Base-by-base conservation (phyloP, 441 rosid genomes). In the Arabidopsis hybrid region DNA sequence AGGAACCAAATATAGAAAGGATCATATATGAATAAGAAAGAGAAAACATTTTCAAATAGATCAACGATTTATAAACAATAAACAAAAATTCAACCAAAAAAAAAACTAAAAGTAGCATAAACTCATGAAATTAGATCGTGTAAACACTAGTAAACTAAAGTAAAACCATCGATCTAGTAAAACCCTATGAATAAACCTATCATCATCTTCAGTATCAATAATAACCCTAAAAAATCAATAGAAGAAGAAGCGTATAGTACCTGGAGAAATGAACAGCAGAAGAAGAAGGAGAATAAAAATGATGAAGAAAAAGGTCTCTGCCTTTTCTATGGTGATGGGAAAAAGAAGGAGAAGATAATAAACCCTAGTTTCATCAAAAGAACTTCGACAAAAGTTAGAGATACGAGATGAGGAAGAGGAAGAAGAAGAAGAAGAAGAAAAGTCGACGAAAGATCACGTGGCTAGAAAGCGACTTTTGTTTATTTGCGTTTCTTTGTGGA, bases 361-460 rank as follows among this genome's bases (percentile, higher is more conserved):
- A 73, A 68, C 78, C 81, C 78, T 63, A 73, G 57, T 29, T 61
- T 73, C 81, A 73, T 62, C 21, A 36, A 12, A 2, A 39, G 17
- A 45, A 11, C 7, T 68, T 14, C 12, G 35, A 50, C 3, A 59
- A 59, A 77, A 42, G 5, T 12, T 14, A 21, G 26, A 3, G 67
- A 74, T 51, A 47, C n/a, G 63, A 60, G 73, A 55, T 34, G 61
- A 67, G 4, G 55, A 46, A 5, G 74, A 42, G 12, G 65, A 6
- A 4, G 65, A 31, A 26, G 77, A 32, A 29, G 74, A 18, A 14
- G 71, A 1, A 58, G 72, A 49, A 65, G 78, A 78, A 73, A 73
- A 78, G 81, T 73, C 75, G 74, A 78, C 65, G 78, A 68, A 69
- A 64, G 78, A 69, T 73, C 78, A 78, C 78, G 78, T 78, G 78